phyloP scores from a whole-genome alignment of 805 yeast species.

The Cyberlindnera misumaiensis region DNA sequence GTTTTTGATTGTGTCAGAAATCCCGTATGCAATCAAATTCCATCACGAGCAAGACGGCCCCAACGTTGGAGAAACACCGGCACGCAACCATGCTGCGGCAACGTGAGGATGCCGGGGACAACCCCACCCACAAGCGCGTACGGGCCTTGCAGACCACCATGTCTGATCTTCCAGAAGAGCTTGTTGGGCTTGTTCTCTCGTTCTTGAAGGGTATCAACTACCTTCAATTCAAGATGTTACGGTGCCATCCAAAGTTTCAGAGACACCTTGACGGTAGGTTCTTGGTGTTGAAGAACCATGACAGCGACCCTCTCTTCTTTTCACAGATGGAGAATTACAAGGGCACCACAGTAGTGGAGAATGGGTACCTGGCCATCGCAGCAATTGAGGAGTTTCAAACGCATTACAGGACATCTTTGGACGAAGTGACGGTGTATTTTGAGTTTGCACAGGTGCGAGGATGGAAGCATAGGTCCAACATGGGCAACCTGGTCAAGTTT shows the following conservation, averaged over 20 bases:
- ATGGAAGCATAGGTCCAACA: not conserved
- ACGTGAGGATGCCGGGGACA: too few species aligned
- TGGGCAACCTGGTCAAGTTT: not conserved
- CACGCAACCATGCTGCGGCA: too few species aligned
- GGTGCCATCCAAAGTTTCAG: not conserved
- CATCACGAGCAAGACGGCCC: too few species aligned
- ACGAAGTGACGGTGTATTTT: conserved; percentile 1
- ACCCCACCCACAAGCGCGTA: too few species aligned
- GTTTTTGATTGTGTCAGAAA: too few species aligned
- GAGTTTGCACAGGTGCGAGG: not conserved
- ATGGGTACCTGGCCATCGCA: not conserved
- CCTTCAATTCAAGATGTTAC: not conserved
- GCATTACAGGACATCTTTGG: not conserved
- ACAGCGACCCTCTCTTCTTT: not conserved
- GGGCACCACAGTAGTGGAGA: not conserved
- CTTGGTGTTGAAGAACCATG: not conserved
- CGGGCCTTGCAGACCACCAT: not conserved
- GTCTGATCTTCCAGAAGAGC: not conserved
- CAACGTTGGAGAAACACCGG: too few species aligned
- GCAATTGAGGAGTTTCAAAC: not conserved
- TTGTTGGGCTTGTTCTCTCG: not conserved
- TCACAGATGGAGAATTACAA: not conserved
- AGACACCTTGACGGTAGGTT: not conserved
- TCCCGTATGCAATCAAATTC: too few species aligned
- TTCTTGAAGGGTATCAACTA: not conserved